Conservation (phyloP, 106 monocot genomes). For the Hemerocallis citrina region DNA sequence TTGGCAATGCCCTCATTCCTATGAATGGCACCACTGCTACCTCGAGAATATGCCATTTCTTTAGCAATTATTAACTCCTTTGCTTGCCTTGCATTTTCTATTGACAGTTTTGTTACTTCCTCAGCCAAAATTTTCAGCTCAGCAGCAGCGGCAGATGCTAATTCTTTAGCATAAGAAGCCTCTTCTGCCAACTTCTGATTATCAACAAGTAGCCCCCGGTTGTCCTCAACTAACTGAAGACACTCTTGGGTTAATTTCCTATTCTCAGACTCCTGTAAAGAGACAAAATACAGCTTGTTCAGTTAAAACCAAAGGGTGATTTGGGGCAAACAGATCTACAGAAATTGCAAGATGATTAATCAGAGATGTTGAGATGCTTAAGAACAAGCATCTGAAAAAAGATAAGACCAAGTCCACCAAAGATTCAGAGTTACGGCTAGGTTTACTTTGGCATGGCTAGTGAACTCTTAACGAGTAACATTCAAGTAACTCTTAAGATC, state of each 20-base stretch:
- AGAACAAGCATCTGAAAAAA: too few relatives aligned
- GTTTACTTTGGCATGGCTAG: too few relatives aligned
- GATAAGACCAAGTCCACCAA: too few relatives aligned
- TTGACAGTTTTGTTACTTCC: constrained; percentile 84
- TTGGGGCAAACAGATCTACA: not conserved
- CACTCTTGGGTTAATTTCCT: constrained; percentile 44
- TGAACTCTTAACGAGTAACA: too few relatives aligned
- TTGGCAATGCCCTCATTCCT: constrained; percentile 34
- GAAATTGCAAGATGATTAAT: too few relatives aligned
- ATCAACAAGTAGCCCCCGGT: constrained; percentile 37
- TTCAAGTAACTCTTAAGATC: too few relatives aligned
- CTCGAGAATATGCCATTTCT: constrained; percentile 39
- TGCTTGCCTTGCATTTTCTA: constrained; percentile 76
- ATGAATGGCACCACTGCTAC: constrained; percentile 15
- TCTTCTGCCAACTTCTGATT: constrained; percentile 78
- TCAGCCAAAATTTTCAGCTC: constrained; percentile 94
- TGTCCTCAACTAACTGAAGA: constrained; percentile 48
- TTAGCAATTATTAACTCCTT: constrained; percentile 60
- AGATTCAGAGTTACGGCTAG: too few relatives aligned
- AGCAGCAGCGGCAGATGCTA: constrained; percentile 93
- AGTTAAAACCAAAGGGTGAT: not conserved
- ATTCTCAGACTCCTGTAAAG: constrained; percentile 48
- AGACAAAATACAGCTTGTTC: not conserved
- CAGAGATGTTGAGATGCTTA: too few relatives aligned
- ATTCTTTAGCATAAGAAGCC: constrained; percentile 91